Conservation (phyloP, 1,284 basidiomycete species). For the Cryptococcus deneoformans region DNA sequence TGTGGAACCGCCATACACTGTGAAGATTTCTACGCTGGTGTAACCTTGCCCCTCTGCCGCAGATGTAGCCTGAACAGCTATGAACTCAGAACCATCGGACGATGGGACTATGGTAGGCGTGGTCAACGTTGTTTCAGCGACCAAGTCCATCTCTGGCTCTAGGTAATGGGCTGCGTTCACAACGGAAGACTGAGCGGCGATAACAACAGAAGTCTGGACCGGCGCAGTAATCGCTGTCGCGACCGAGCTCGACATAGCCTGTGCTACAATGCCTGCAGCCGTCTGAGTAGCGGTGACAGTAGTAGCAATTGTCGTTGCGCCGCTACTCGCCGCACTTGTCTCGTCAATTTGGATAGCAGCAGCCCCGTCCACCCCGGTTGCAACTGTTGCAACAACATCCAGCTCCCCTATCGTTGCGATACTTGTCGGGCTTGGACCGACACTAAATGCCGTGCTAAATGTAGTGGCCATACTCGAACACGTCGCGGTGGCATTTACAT, state of each 20-base stretch:
- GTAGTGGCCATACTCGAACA: constrained; percentile 20
- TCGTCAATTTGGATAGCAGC: constrained; percentile 8
- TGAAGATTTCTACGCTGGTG: neutral
- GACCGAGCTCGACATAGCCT: neutral
- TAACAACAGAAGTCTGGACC: neutral
- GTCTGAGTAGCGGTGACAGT: too few relatives aligned
- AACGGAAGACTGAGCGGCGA: neutral
- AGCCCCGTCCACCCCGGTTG: constrained; percentile 14
- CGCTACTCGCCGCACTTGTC: too few relatives aligned
- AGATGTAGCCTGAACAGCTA: neutral
- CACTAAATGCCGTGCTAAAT: constrained; percentile 11
- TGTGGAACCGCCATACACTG: neutral
- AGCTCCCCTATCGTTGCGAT: constrained; percentile 10
- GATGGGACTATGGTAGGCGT: neutral
- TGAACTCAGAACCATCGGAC: neutral
- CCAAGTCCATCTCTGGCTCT: too few relatives aligned
- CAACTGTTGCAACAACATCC: constrained; percentile 16
- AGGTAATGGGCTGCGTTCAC: neutral
- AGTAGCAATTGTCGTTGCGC: too few relatives aligned
- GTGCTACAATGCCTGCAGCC: neutral
- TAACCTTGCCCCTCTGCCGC: neutral
- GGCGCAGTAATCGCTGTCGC: neutral
- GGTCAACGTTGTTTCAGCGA: neutral
- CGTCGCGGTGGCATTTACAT: constrained; percentile 27
- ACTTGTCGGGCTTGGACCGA: constrained; percentile 20